These are phyloP conservation scores for Phascolomyces articulosus DNA, from an alignment of 371 early-diverging fungal genomes.

Conservation along the genomic window DNA sequence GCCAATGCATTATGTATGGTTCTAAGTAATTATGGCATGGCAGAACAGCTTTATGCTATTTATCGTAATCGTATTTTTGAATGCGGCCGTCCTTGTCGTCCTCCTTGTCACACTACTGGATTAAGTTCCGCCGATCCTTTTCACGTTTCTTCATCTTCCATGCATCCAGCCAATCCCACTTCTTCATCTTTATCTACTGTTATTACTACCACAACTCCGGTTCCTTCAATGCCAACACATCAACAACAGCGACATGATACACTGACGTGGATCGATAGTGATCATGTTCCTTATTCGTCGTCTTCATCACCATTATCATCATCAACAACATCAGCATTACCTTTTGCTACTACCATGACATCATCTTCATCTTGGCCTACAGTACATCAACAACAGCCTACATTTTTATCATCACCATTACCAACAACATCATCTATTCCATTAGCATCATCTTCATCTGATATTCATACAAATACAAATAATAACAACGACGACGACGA, in stretches of 20 bases:
- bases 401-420: not conserved
- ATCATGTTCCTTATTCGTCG: constrained; percentile 13
- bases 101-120: not conserved
- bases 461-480: no score
- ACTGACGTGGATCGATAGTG: constrained; percentile 29
- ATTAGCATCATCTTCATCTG: not conserved
- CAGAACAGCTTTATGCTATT: constrained; percentile 52
- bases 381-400: not conserved
- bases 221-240: no score
- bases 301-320: not conserved
- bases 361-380: not conserved
- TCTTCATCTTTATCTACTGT: not conserved
- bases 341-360: not conserved
- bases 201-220: not conserved
- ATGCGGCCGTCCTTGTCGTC: constrained; percentile 38
- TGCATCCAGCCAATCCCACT: no score
- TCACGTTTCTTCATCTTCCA: not conserved
- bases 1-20: constrained; percentile 52
- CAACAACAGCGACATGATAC: constrained; percentile 6
- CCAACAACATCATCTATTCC: not conserved
- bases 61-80: constrained; percentile 50
- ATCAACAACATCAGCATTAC: not conserved
- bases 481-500: not conserved
- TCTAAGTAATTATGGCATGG: constrained; percentile 44
- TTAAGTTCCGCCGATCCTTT: not conserved